Evolutionary conservation across 768 basidiomycete species (phyloP), one percentile per base, ranked within the genome.

Genomic region (Filobasidium wieringae): DNA sequence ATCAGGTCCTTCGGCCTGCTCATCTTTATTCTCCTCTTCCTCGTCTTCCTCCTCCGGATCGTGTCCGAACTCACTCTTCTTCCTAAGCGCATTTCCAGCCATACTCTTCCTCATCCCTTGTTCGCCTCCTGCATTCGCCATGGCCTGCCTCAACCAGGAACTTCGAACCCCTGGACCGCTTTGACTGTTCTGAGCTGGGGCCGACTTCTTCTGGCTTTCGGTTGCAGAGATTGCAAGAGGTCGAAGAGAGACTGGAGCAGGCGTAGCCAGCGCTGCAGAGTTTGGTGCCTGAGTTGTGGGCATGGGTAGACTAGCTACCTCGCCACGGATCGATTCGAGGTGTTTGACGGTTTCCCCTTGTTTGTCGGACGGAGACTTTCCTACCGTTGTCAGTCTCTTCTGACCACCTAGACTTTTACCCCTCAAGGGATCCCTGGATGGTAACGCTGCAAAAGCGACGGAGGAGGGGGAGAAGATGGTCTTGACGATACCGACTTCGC

Each of bases 51-150:
- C 30, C 24, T 60, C 58, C n/a, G 39, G 32, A 22, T 58, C 50
- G 7, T 37, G 55, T 5, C 55, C 61, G 26, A 57, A 52, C 14
- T 53, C 32, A 49, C 56, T 39, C 40, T 51, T 57, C 47, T 27
- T 31, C 15, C 43, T 49, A 26, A 47, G 29, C 17, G 24, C 43
- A 22, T 47, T 14, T 27, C 43, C 58, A n/a, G 54, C 62, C 53
- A 63, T 47, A 26, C 63, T 60, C 51, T 57, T 53, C 53, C 68
- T 63, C 17, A 69, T 31, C 33, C 51, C 57, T 57, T 60, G 45
- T 64, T 57, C 53, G 59, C 69, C 61, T 47, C 63, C 59, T 59
- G 47, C 45, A 58, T 58, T 55, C 57, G 55, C 53, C 54, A 55
- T 29, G 8, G 54, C 54, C 27, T 50, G 37, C n/a, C 55, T 49